Evolutionary conservation across 805 yeast species (phyloP), one percentile per base, ranked within the genome.

Genomic region (Candida chilensis): DNA sequence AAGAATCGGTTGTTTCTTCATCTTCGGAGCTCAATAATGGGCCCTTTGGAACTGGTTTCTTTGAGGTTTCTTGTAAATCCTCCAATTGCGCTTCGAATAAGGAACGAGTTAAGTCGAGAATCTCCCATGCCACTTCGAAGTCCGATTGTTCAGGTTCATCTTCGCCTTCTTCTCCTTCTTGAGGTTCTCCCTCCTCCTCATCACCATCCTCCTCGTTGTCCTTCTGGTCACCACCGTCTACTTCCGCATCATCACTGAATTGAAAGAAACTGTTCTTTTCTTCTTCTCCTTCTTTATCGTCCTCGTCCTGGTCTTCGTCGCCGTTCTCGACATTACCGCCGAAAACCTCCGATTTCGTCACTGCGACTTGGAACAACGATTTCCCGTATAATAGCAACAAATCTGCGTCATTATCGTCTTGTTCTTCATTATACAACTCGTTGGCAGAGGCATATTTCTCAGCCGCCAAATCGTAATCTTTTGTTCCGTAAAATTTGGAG

Each of bases 91-190:
- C 51, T 46, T 73, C 77, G 41, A 73, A 80, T 27, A 82, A 49
- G 2, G 79, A 65, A 37, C 96, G 68, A 2, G 95, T 71, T 24
- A 84, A 60, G 47, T 88, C 95, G 13, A 87, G 57, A 6, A 84
- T 70, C 31, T 83, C 92, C 92, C 95, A 83, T 0, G 96, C 94
- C 12, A 78, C 72, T 48, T 82, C 94, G 45, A 90, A 84, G 43
- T 81, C 94, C 12, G 75, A 66, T 38, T 77, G 82, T 24, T 72
- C 71, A 19, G 60, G 67, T 5, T 45, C 50, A 4, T 34, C 45
- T 7, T 30, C 54, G 5, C 37, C 37, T 4, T 36, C 41, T 8
- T 37, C 45, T 5, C 39, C 39, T 16, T 32, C 35, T 5, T 28
- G 36, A n/a, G 35, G 38, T 15, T 37, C 41, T 7, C 36, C 35